phyloP scores from a whole-genome alignment of 768 basidiomycete species.

The Rubroboletus satanas region DNA sequence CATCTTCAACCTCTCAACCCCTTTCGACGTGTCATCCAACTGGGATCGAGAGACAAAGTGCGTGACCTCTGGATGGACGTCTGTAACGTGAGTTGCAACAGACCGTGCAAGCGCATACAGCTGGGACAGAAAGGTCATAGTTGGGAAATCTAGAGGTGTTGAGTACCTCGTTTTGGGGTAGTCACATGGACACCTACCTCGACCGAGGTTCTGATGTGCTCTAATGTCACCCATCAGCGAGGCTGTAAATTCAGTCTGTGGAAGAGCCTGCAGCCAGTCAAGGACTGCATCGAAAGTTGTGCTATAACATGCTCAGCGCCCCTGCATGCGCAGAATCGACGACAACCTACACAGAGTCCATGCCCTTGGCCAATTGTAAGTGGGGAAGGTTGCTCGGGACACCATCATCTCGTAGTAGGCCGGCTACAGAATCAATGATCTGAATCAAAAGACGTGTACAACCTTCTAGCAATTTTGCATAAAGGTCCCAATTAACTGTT shows the following conservation, averaged over 20 bases:
- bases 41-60: conserved; percentile 15
- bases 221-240: conserved; percentile 23
- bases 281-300: conserved; percentile 24
- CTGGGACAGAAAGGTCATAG: conserved; percentile 47
- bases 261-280: conserved; percentile 25
- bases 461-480: conserved; percentile 42
- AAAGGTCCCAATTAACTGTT: conserved; percentile 57
- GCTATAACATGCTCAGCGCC: conserved; percentile 13
- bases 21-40: conserved; percentile 29
- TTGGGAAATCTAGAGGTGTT: conserved; percentile 29
- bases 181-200: conserved; percentile 15
- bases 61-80: conserved; percentile 4
- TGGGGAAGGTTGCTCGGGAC: conserved; percentile 30
- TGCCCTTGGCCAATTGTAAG: conserved; percentile 32
- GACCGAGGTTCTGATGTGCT: conserved; percentile 25
- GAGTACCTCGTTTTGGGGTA: background rate
- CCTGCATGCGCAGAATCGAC: background rate
- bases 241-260: conserved; percentile 10
- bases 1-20: conserved; percentile 31
- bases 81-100: conserved; percentile 22
- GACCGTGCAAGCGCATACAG: conserved; percentile 41
- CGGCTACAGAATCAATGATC: conserved; percentile 27
- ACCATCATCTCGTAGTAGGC: conserved; percentile 29
- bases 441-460: conserved; percentile 41
- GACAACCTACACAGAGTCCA: conserved; percentile 40